Conservation (phyloP, 768 basidiomycete species). For the Boletellus ananas region DNA sequence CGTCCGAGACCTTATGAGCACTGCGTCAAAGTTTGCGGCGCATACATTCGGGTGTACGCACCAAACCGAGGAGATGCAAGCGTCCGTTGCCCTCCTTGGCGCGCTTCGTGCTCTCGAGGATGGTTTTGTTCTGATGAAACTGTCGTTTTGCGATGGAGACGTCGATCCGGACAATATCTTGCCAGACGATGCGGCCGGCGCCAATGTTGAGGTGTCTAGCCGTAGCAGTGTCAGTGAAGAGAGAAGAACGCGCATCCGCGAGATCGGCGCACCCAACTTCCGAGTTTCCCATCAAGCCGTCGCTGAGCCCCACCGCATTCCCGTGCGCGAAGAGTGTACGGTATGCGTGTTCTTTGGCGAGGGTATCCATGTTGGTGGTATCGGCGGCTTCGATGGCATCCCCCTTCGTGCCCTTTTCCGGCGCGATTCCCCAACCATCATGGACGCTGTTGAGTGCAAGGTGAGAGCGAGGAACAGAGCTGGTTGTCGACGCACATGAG, state of each 20-base stretch:
- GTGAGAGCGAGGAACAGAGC: not conserved
- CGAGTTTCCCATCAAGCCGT: conserved; percentile 97
- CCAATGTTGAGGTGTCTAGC: conserved; percentile 89
- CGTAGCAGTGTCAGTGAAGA: conserved; percentile 1
- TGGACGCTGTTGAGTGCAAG: conserved; percentile 58
- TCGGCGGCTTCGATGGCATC: conserved; percentile 84
- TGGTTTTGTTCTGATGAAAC: conserved; percentile 75
- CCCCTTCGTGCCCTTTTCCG: conserved; percentile 66
- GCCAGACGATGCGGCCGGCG: conserved; percentile 94
- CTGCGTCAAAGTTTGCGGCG: conserved; percentile 2
- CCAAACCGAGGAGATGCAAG: conserved; percentile 85
- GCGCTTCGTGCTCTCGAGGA: conserved; percentile 67
- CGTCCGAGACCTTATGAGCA: conserved; percentile 72
- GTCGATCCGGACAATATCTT: conserved; percentile 95
- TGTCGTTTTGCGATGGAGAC: conserved; percentile 84
- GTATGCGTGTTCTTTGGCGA: conserved; percentile 71
- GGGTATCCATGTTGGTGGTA: conserved; percentile 87
- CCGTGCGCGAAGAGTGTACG: conserved; percentile 80
- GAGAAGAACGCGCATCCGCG: not conserved
- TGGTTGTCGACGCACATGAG: conserved; percentile 58
- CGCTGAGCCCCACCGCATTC: conserved; percentile 86
- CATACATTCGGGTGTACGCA: conserved; percentile 34
- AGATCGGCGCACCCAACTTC: conserved; percentile 78
- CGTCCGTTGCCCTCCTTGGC: conserved; percentile 83
- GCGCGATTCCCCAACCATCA: conserved; percentile 92